Evolutionary conservation across 2,329 filamentous ascomycete species (phyloP).

Genomic region (Microsporum ferrugineum): DNA sequence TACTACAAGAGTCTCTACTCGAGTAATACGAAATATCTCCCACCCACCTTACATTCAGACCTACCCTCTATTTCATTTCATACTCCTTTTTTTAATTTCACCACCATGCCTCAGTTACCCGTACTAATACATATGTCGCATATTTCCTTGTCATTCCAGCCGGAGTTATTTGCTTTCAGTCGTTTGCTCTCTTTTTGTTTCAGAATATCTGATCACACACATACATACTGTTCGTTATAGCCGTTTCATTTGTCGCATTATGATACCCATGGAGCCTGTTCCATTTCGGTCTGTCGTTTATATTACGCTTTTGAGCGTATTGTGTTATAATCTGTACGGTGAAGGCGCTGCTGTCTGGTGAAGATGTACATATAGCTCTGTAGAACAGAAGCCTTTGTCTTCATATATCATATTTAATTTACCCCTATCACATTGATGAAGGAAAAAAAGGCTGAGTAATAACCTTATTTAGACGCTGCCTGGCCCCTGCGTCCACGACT

Average conservation of each 20-base stretch:
- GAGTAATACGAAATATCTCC: neutral
- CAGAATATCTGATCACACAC: neutral
- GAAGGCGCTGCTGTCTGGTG: neutral
- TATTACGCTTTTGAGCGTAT: neutral
- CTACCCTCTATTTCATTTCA: neutral
- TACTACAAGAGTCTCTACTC: conserved; percentile 48
- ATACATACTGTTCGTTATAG: neutral
- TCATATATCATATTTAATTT: neutral
- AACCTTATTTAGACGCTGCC: conserved; percentile 3
- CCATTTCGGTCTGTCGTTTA: neutral
- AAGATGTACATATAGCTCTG: neutral
- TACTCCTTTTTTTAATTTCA: neutral
- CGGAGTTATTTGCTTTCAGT: neutral
- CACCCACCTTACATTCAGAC: neutral
- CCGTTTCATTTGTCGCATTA: neutral
- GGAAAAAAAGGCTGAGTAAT: neutral
- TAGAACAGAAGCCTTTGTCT: neutral
- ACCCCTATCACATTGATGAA: neutral
- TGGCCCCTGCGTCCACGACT: neutral
- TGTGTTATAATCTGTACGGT: neutral
- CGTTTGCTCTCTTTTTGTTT: neutral
- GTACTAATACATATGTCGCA: neutral
- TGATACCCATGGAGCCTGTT: conserved; percentile 1
- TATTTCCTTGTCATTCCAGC: neutral
- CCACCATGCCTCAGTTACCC: no score